Evolutionary conservation across 768 basidiomycete species (phyloP).

Genomic region (Daedalea quercina): DNA sequence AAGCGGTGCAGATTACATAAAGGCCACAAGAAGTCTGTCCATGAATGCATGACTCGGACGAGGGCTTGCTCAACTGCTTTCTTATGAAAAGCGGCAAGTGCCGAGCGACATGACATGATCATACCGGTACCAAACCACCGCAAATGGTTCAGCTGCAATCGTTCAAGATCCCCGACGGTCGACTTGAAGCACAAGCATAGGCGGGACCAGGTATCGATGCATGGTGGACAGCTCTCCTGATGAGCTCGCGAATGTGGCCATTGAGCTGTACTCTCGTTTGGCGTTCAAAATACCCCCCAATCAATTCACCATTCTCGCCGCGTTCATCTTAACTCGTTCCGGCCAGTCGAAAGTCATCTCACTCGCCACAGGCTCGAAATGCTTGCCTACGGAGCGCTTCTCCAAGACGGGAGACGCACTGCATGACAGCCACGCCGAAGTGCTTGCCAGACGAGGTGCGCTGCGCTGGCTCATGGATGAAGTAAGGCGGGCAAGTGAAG

Average conservation of each 20-base stretch:
- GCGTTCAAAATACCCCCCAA: conserved; percentile 43
- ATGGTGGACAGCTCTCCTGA: conserved; percentile 15
- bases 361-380: conserved; percentile 81
- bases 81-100: too few species aligned
- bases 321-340: conserved; percentile 36
- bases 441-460: conserved; percentile 78
- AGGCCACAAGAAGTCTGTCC: too few species aligned
- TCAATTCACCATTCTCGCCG: conserved; percentile 61
- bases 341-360: conserved; percentile 50
- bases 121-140: too few species aligned
- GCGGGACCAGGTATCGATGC: background rate
- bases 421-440: conserved; percentile 90
- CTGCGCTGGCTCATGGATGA: conserved; percentile 79
- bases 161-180: background rate
- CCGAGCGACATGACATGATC: too few species aligned
- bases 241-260: conserved; percentile 31
- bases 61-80: too few species aligned
- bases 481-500: conserved; percentile 31
- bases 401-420: conserved; percentile 69
- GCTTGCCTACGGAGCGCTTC: conserved; percentile 57
- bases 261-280: conserved; percentile 37
- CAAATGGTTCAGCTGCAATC: too few species aligned
- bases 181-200: background rate
- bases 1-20: too few species aligned
- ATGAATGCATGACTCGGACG: too few species aligned